phyloP scores from a whole-genome alignment of 805 yeast genomes.

The Jamesozyma gamospora region DNA sequence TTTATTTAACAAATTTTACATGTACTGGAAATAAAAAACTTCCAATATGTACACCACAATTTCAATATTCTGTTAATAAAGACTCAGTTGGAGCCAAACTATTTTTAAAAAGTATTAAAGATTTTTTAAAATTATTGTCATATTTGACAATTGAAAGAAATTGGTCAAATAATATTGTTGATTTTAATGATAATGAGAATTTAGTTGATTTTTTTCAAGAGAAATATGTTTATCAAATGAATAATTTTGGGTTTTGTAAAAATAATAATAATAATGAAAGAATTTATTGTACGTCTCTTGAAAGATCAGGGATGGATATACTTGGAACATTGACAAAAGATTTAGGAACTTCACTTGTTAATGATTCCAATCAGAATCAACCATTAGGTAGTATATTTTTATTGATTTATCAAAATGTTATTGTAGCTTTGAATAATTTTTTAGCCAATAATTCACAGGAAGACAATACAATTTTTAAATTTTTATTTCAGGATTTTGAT shows the following conservation, averaged over 20 bases:
- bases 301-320: constrained; percentile 20
- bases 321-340: constrained; percentile 21
- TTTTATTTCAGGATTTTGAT: constrained; percentile 7
- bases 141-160: constrained; percentile 25
- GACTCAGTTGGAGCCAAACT: constrained; percentile 16
- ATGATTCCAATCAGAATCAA: constrained; percentile 11
- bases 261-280: constrained; percentile 2
- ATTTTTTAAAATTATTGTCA: constrained; percentile 21
- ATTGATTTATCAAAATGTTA: constrained; percentile 17
- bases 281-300: constrained; percentile 17
- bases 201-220: constrained; percentile 20
- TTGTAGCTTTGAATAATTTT: constrained; percentile 14
- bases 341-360: constrained; percentile 24
- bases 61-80: constrained; percentile 15
- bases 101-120: constrained; percentile 17
- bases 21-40: constrained; percentile 12
- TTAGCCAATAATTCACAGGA: constrained; percentile 10
- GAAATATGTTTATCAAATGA: constrained; percentile 15
- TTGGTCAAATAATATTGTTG: constrained; percentile 11
- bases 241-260: constrained; percentile 25
- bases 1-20: constrained; percentile 20
- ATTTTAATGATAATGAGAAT: constrained; percentile 20
- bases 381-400: constrained; percentile 21
- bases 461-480: constrained; percentile 13
- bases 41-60: constrained; percentile 24